Evolutionary conservation across 345 rosid genomes (phyloP).

Genomic region (Corchorus olitorius): DNA sequence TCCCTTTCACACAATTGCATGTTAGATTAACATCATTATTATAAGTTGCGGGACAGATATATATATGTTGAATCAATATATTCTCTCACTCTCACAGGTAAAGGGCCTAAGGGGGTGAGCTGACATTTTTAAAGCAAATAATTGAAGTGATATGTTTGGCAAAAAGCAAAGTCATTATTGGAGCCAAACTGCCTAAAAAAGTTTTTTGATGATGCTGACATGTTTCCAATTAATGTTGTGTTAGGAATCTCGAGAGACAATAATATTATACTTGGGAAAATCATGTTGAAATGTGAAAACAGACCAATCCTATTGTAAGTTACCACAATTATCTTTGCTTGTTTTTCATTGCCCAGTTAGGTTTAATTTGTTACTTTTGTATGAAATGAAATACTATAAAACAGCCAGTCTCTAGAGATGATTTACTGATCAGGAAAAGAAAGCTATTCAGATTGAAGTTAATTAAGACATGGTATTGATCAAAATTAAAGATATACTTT

Average conservation of each 20-base stretch:
- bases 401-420: too few species aligned
- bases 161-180: slow-evolving; percentile 9
- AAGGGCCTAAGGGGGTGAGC: neutral
- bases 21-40: neutral
- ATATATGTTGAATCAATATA: slow-evolving; percentile 20
- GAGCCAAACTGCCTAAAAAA: neutral
- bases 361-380: too few species aligned
- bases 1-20: slow-evolving; percentile 5
- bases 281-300: slow-evolving; percentile 15
- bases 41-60: slow-evolving; percentile 7
- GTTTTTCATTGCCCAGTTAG: too few species aligned
- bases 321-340: too few species aligned
- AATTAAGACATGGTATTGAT: too few species aligned
- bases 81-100: neutral
- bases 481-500: too few species aligned
- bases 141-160: slow-evolving; percentile 14
- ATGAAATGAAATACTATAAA: too few species aligned
- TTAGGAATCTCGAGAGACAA: slow-evolving; percentile 24
- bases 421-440: too few species aligned
- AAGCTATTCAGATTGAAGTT: too few species aligned
- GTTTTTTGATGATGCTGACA: slow-evolving; percentile 24
- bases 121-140: neutral
- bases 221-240: slow-evolving; percentile 20
- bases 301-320: neutral
- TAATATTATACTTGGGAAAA: neutral